phyloP scores from a whole-genome alignment of 2,329 filamentous ascomycete genomes.

The Beauveria varroae region DNA sequence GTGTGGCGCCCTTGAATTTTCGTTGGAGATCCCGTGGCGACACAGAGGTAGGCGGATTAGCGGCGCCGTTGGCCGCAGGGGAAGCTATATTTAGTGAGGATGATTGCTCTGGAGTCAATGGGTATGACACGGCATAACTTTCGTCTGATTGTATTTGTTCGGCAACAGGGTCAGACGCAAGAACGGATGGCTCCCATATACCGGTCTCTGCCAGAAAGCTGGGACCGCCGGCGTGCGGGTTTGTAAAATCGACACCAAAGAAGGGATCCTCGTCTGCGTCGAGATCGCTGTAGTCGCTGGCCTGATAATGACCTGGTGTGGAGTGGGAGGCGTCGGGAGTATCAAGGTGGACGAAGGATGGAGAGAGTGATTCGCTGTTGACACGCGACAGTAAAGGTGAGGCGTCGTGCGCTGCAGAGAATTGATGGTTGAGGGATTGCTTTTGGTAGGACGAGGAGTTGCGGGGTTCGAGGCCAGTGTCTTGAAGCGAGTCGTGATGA shows the following conservation, averaged over 20 bases:
- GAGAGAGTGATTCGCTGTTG: conserved; percentile 23
- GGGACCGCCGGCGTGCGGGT: conserved; percentile 32
- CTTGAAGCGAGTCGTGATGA: conserved; percentile 28
- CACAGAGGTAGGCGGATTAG: conserved; percentile 27
- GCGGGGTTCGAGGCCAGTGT: conserved; percentile 26
- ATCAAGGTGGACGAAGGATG: conserved; percentile 25
- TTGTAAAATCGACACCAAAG: conserved; percentile 41
- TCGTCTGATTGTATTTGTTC: conserved; percentile 17
- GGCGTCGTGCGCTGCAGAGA: conserved; percentile 28
- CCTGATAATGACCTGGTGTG: conserved; percentile 39
- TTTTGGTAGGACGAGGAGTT: conserved; percentile 18
- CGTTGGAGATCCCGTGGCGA: conserved; percentile 36
- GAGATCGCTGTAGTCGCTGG: conserved; percentile 41
- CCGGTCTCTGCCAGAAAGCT: conserved; percentile 33
- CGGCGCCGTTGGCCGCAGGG: conserved; percentile 23
- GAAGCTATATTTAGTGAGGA: conserved; percentile 40
- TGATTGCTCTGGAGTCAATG: conserved; percentile 45
- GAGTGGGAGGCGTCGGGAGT: conserved; percentile 45
- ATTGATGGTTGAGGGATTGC: conserved; percentile 6
- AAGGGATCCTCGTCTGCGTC: conserved; percentile 38
- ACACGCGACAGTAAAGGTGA: conserved; percentile 37
- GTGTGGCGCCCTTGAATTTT: conserved; percentile 28
- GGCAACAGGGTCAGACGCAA: conserved; percentile 10
- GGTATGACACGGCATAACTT: conserved; percentile 26
- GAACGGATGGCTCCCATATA: conserved; percentile 17